These are phyloP conservation scores for Aspergillus hancockii DNA, from an alignment of 495 filamentous ascomycete genomes.

Conservation along the genomic window DNA sequence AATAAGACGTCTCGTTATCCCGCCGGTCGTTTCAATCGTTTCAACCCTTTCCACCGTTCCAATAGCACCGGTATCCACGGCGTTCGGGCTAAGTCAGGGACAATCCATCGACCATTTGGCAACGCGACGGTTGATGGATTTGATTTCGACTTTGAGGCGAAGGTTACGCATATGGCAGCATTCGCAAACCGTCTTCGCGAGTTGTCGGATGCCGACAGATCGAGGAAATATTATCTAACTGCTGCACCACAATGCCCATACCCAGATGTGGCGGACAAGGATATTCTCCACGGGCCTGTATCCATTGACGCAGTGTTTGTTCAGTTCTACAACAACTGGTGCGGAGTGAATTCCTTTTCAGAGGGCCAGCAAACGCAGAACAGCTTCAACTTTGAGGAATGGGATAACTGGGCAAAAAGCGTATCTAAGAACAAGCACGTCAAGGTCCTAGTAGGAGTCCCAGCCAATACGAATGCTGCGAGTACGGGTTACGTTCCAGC, in stretches of 20 bases:
- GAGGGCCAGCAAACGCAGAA: conserved; percentile 45
- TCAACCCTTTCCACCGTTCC: background rate
- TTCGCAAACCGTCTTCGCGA: conserved; percentile 58
- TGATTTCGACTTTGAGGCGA: conserved; percentile 66
- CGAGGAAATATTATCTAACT: conserved; percentile 60
- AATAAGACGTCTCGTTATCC: background rate
- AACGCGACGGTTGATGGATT: conserved; percentile 68
- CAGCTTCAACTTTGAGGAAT: conserved; percentile 68
- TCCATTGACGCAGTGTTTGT: conserved; percentile 66
- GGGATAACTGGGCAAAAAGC: conserved; percentile 71
- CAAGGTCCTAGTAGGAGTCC: conserved; percentile 67
- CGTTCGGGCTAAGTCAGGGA: conserved; percentile 9
- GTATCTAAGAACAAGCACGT: conserved; percentile 61
- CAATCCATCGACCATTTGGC: conserved; percentile 62
- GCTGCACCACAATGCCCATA: conserved; percentile 69
- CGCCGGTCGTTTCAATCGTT: background rate
- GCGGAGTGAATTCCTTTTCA: conserved; percentile 57
- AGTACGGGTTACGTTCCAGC: conserved; percentile 59
- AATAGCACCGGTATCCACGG: background rate
- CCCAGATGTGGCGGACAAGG: conserved; percentile 61
- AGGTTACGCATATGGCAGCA: conserved; percentile 48
- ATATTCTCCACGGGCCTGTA: conserved; percentile 53
- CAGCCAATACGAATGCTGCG: conserved; percentile 57
- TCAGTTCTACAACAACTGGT: conserved; percentile 78
- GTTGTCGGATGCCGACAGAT: conserved; percentile 50